phyloP scores from a whole-genome alignment of 768 basidiomycete species.

The Tephrocybe sp. region DNA sequence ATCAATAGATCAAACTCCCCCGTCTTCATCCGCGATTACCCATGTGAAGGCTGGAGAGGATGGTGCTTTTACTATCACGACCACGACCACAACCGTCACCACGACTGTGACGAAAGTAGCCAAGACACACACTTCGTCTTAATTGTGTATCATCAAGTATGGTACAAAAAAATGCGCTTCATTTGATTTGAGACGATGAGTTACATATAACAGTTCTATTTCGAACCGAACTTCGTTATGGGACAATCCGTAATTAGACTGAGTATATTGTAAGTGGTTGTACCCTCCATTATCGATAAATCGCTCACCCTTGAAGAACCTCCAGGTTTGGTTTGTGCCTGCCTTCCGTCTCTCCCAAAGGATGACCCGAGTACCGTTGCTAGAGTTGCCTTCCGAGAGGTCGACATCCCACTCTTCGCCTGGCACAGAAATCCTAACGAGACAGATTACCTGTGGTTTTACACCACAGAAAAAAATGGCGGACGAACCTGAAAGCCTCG shows the following conservation, averaged over 20 bases:
- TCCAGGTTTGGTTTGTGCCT: constrained; percentile 45
- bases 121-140: not conserved
- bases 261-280: no score
- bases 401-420: constrained; percentile 35
- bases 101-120: not conserved
- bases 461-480: no score
- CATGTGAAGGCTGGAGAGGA: not conserved
- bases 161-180: no score
- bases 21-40: constrained; percentile 21
- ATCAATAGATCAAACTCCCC: not conserved
- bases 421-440: constrained; percentile 35
- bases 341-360: constrained; percentile 40
- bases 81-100: constrained; percentile 14
- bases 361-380: constrained; percentile 37
- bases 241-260: no score
- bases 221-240: no score
- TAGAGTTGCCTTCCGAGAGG: constrained; percentile 41
- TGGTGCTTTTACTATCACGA: constrained; percentile 2
- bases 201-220: no score
- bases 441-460: not conserved
- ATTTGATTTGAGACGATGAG: no score
- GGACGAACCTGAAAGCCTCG: constrained; percentile 22
- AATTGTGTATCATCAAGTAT: no score
- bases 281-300: no score
- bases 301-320: constrained; percentile 17